phyloP scores from a whole-genome alignment of 495 filamentous ascomycete genomes.

The Penicillium verhagenii region DNA sequence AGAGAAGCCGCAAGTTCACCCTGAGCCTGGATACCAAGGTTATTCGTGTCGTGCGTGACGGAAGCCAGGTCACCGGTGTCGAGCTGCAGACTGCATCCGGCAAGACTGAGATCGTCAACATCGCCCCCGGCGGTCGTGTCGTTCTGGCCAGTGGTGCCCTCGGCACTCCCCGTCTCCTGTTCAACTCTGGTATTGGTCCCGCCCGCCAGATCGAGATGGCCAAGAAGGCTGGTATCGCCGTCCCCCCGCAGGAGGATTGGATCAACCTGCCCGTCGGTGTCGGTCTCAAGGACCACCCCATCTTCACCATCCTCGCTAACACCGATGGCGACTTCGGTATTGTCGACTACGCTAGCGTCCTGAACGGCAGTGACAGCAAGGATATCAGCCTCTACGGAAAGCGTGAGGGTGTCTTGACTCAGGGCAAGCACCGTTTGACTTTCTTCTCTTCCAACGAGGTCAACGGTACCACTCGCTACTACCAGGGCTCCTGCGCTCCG shows the following conservation, averaged over 20 bases:
- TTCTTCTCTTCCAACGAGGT: slow-evolving; percentile 29
- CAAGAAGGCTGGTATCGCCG: slow-evolving; percentile 47
- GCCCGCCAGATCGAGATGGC: slow-evolving; percentile 59
- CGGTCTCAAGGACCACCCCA: slow-evolving; percentile 71
- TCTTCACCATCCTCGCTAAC: slow-evolving; percentile 65
- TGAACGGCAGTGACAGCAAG: slow-evolving; percentile 43
- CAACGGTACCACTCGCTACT: slow-evolving; percentile 28
- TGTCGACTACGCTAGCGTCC: slow-evolving; percentile 66
- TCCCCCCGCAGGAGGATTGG: slow-evolving; percentile 59
- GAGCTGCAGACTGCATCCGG: slow-evolving; percentile 63
- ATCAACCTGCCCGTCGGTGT: slow-evolving; percentile 73
- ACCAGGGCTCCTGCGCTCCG: slow-evolving; percentile 33
- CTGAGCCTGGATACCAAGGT: slow-evolving; percentile 65
- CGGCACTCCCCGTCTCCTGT: slow-evolving; percentile 70
- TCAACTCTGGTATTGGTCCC: slow-evolving; percentile 65
- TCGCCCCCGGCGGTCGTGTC: slow-evolving; percentile 62
- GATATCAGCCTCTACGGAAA: slow-evolving; percentile 50
- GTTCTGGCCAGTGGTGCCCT: slow-evolving; percentile 70
- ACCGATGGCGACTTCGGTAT: slow-evolving; percentile 57
- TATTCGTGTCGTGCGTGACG: slow-evolving; percentile 60
- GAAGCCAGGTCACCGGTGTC: slow-evolving; percentile 62
- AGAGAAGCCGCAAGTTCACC: slow-evolving; percentile 61
- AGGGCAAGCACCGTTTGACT: slow-evolving; percentile 61
- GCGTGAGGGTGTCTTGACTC: slow-evolving; percentile 62
- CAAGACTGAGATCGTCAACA: slow-evolving; percentile 55